A percentile compares a stretch with the other conserved stretches of the same genome.
phyloP scores from a whole-genome alignment of 805 yeast species.

The Hanseniaspora nectarophila region DNA sequence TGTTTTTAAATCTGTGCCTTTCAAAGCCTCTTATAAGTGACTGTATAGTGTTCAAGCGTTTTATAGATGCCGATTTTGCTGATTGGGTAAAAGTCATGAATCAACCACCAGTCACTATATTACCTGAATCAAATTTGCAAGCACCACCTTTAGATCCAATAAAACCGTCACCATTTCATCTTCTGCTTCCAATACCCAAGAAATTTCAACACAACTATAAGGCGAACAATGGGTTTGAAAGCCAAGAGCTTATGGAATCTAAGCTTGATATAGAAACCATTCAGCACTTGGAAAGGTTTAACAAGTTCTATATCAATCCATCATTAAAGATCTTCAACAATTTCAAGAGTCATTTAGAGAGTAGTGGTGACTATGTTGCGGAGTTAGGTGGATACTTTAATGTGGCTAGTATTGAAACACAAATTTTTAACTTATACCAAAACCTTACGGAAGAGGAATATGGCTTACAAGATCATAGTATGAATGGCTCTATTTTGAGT shows the following conservation, averaged over 20 bases:
- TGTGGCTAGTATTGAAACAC: constrained; percentile 44
- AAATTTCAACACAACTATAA: constrained; percentile 23
- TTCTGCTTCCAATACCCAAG: constrained; percentile 51
- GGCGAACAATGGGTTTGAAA: constrained; percentile 24
- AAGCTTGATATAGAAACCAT: constrained; percentile 21
- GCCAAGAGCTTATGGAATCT: constrained; percentile 20
- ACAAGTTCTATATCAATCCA: constrained; percentile 17
- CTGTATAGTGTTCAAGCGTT: constrained; percentile 56
- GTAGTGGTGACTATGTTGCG: constrained; percentile 52
- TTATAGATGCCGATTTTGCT: constrained; percentile 65
- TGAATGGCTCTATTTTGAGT: constrained; percentile 27
- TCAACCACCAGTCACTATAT: constrained; percentile 41
- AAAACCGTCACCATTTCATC: constrained; percentile 46
- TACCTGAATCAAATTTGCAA: constrained; percentile 43
- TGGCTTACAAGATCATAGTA: constrained; percentile 31
- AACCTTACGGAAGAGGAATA: constrained; percentile 11
- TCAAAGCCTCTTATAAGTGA: constrained; percentile 43
- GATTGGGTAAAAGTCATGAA: constrained; percentile 67
- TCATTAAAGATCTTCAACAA: constrained; percentile 4
- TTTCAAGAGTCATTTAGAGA: constrained; percentile 30
- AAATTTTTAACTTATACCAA: constrained; percentile 2
- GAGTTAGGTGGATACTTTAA: constrained; percentile 66
- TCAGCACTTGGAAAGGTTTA: constrained; percentile 23
- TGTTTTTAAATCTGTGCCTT: constrained; percentile 67
- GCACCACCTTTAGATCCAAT: constrained; percentile 54